phyloP scores from a whole-genome alignment of 805 yeast species.

The Yamadazyma kitorensis region DNA sequence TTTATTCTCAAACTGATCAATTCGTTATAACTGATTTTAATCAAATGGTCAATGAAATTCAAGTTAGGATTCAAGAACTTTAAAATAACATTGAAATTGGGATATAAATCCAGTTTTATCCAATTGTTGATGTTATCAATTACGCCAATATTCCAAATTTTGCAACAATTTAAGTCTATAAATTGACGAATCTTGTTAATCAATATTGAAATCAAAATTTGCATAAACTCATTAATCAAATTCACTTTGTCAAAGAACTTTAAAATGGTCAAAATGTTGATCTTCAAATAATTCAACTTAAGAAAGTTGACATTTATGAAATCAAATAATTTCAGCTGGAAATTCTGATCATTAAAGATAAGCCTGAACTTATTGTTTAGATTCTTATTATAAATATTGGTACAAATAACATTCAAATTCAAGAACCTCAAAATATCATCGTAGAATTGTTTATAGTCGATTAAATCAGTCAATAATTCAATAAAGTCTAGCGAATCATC shows the following conservation, averaged over 20 bases:
- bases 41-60: constrained; percentile 21
- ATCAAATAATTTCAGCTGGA: constrained; percentile 8
- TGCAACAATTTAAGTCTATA: constrained; percentile 27
- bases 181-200: constrained; percentile 31
- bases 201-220: constrained; percentile 35
- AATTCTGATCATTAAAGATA: constrained; percentile 11
- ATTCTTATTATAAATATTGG: constrained; percentile 24
- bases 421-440: constrained; percentile 18
- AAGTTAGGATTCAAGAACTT: constrained; percentile 17
- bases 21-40: constrained; percentile 37
- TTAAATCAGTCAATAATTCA: constrained; percentile 11
- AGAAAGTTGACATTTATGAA: constrained; percentile 13
- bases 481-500: constrained; percentile 4
- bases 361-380: constrained; percentile 25
- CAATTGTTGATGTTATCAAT: constrained; percentile 32
- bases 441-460: constrained; percentile 21
- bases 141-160: constrained; percentile 38
- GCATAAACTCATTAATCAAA: constrained; percentile 21
- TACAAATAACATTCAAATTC: constrained; percentile 19
- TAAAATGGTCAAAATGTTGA: constrained; percentile 6
- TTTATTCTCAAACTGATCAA: constrained; percentile 46
- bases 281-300: constrained; percentile 1
- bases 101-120: constrained; percentile 38
- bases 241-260: constrained; percentile 21
- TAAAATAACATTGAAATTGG: constrained; percentile 24